Percentiles rank a stretch among this genome's conserved stretches.
Conservation (phyloP, 2,329 filamentous ascomycete species). For the Pyrenochaeta sp. region DNA sequence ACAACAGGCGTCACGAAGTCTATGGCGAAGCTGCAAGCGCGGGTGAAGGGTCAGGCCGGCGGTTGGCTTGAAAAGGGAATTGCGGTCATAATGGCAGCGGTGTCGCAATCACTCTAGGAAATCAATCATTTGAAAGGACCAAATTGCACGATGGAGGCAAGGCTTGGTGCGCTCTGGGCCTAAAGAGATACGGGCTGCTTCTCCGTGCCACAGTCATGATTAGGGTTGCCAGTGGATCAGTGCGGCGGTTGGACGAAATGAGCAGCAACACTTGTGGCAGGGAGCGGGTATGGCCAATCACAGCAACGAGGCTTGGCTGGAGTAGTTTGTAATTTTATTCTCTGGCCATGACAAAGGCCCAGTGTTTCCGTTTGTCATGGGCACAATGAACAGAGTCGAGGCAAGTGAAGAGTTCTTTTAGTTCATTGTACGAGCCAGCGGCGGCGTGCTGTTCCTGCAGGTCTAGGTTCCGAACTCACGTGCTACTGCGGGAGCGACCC, state of each 20-base stretch:
- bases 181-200: conserved; percentile 5
- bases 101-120: neutral
- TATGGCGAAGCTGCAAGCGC: neutral
- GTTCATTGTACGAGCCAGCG: neutral
- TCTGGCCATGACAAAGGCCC: conserved; percentile 11
- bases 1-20: neutral
- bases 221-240: conserved; percentile 14
- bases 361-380: conserved; percentile 17
- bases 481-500: conserved; percentile 1
- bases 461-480: neutral
- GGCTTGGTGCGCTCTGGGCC: conserved; percentile 7
- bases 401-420: neutral
- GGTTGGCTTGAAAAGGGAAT: neutral
- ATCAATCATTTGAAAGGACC: conserved; percentile 2
- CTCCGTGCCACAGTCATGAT: conserved; percentile 3
- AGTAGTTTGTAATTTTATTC: conserved; percentile 36
- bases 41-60: neutral
- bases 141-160: conserved; percentile 2
- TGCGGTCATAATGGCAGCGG: neutral
- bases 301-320: conserved; percentile 20
- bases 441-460: neutral
- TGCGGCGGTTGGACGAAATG: conserved; percentile 22
- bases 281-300: conserved; percentile 29
- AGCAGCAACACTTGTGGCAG: conserved; percentile 14
- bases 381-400: neutral